Base-by-base conservation (phyloP, 768 basidiomycete genomes). In the Termitomyces sp. region DNA sequence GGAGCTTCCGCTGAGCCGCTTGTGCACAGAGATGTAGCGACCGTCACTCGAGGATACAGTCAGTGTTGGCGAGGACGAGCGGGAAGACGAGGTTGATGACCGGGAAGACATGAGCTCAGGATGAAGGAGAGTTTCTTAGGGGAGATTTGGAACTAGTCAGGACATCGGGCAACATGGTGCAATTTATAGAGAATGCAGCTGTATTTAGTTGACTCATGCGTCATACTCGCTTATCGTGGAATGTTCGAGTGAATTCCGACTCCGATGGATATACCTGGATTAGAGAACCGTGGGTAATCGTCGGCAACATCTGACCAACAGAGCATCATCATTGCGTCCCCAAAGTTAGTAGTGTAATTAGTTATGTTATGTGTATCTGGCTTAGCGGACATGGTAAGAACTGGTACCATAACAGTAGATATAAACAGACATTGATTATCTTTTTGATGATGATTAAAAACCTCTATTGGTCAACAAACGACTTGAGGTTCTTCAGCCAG, bases 401-500 rank as follows among this genome's bases (percentile, higher is more conserved):
- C 17, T 57, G 38, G 32, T 61, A 58, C 29, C 51, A 49, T 59
- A 34, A 51, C 56, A 47, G 37, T 64, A 58, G 48, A 47, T 52
- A 43, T 49, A 17, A 61, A 38, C 57, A 61, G 57, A 65, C 61
- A 37, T 49, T n/a, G 1, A 36, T 49, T 45, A 56, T 58, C 61
- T 60, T 63, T 63, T 61, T 66, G n/a, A 47, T 57, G 37, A 31
- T 46, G 40, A 48, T 36, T 2, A 34, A 45, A 63, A 60, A 40
- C 48, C 46, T 60, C 67, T 74, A 86, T 32, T 79, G 77, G 40
- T 96, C 92, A 63, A 98, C 76, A 70, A 97, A 98, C 25, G 70
- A 71, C 81, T 92, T 89, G 73, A 96, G 87, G 67, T 86, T 86
- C 67, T 83, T 76, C 68, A 98, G 77, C 96, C 96, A 98, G 65